phyloP scores from a whole-genome alignment of 306 rosid genomes.

The Malus fusca region DNA sequence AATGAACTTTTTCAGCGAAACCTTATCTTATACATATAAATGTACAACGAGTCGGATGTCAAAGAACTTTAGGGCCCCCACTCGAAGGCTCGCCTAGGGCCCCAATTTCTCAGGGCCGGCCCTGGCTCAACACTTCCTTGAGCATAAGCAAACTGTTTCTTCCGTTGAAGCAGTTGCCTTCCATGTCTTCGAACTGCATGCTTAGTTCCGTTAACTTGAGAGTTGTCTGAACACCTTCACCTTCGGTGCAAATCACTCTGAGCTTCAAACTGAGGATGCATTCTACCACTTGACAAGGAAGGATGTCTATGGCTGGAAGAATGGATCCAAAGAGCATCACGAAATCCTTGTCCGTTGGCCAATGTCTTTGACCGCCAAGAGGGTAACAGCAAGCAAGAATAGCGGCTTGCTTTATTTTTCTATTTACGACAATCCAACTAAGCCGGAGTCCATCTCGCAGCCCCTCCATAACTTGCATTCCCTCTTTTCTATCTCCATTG shows the following conservation, averaged over 20 bases:
- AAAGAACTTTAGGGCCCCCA: no score
- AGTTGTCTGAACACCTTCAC: slow-evolving; percentile 48
- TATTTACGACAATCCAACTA: slow-evolving; percentile 79
- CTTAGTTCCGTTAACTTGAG: slow-evolving; percentile 66
- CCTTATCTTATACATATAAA: no score
- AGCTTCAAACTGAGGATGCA: slow-evolving; percentile 85
- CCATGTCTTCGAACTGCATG: slow-evolving; percentile 93
- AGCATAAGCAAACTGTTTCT: slow-evolving; percentile 75
- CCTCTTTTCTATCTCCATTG: slow-evolving; percentile 74
- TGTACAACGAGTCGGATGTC: no score
- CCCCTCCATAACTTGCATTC: slow-evolving; percentile 77
- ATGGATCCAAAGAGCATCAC: slow-evolving; percentile 76
- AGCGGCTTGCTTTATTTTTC: slow-evolving; percentile 69
- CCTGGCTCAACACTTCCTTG: slow-evolving; percentile 27
- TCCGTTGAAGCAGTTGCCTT: slow-evolving; percentile 70
- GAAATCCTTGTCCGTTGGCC: slow-evolving; percentile 88
- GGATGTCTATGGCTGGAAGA: slow-evolving; percentile 69
- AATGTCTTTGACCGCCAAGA: slow-evolving; percentile 80
- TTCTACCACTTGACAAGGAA: slow-evolving; percentile 71
- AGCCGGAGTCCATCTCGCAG: slow-evolving; percentile 72
- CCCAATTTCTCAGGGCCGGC: no score
- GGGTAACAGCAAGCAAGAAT: slow-evolving; percentile 93
- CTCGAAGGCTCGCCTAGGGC: no score
- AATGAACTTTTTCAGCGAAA: no score
- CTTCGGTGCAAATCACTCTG: slow-evolving; percentile 50